Base-by-base conservation (phyloP, 768 basidiomycete species). In the Termitomyces eurrhizus region DNA sequence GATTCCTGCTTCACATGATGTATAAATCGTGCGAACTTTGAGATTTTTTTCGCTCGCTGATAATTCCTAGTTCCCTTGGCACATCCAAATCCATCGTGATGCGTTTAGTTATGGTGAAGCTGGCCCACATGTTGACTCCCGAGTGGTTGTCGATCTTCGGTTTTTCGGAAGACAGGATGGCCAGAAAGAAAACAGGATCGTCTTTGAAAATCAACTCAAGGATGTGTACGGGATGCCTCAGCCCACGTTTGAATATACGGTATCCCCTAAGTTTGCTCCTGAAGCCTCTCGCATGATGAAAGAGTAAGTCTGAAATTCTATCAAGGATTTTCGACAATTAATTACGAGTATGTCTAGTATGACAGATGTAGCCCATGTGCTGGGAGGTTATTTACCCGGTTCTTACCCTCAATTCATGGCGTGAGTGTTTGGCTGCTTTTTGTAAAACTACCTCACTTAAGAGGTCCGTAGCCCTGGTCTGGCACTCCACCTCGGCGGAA, bases 101-200 rank as follows among this genome's bases (percentile, higher is more conserved):
- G 74, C 74, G 2, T 76, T 76, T 61, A 62, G 62, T 42, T 75
- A 76, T 59, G 74, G 74, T 53, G 73, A 67, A 5, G 68, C 67
- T 24, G 73, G 69, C 1, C 65, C 66, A 14, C 52, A 33, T 6
- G 68, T 70, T 2, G 73, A 75, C 56, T 56, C 70, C 7, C 69
- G 74, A 4, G 56, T 71, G 12, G 68, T 74, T 55, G 73, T 74
- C 37, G 74, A 51, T n/a, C 50, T 51, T 12, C 50, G 50, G 2
- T 51, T 33, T 33, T 51, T 51, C 11, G 50, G 50, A 51, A 51
- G 50, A 5, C 50, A 51, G 48, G 7, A 2, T 32, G 48, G 50
- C 16, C 0, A 7, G 5, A 2, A 35, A 12, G 11, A 1, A 7
- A 50, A 51, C n/a, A 51, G 32, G 33, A 51, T 51, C 0, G 35